Conservation (phyloP, 2,329 filamentous ascomycete species). For the Colletotrichum noveboracense region DNA sequence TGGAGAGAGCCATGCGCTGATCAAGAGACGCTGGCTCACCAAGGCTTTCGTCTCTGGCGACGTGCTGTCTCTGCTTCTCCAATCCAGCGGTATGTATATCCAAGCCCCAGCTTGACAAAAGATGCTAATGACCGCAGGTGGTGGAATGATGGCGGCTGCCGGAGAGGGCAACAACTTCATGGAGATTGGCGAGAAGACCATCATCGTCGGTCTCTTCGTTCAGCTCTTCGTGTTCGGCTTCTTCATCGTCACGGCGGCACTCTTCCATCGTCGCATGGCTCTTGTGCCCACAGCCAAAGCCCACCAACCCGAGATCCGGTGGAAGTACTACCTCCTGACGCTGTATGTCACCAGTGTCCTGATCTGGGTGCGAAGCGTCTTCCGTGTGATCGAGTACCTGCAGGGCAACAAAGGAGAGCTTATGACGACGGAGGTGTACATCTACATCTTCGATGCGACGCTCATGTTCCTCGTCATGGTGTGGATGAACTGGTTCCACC, state of each 20-base stretch:
- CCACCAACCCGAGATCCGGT: conserved; percentile 23
- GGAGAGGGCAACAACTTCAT: conserved; percentile 1
- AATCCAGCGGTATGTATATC: conserved; percentile 28
- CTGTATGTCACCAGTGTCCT: conserved; percentile 38
- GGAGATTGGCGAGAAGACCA: conserved; percentile 46
- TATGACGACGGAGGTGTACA: conserved; percentile 42
- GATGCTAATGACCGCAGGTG: not conserved
- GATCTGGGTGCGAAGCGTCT: conserved; percentile 50
- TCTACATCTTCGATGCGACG: conserved; percentile 49
- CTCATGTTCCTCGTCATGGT: conserved; percentile 46
- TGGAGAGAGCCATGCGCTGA: conserved; percentile 43
- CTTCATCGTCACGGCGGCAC: conserved; percentile 50
- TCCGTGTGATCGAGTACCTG: conserved; percentile 52
- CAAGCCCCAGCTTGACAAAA: too few species aligned
- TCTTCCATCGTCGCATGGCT: conserved; percentile 44
- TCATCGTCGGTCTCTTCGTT: conserved; percentile 57
- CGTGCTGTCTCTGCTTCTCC: conserved; percentile 47
- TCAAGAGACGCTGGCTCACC: conserved; percentile 50
- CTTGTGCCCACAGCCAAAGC: conserved; percentile 24
- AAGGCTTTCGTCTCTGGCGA: conserved; percentile 57
- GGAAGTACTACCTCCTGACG: conserved; percentile 33
- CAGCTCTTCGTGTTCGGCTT: conserved; percentile 59
- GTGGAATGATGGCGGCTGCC: conserved; percentile 17
- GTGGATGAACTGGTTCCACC: conserved; percentile 23
- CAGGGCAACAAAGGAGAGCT: conserved; percentile 46